phyloP scores from a whole-genome alignment of 164 flowering plant genomes.

The Aristolochia fimbriata region DNA sequence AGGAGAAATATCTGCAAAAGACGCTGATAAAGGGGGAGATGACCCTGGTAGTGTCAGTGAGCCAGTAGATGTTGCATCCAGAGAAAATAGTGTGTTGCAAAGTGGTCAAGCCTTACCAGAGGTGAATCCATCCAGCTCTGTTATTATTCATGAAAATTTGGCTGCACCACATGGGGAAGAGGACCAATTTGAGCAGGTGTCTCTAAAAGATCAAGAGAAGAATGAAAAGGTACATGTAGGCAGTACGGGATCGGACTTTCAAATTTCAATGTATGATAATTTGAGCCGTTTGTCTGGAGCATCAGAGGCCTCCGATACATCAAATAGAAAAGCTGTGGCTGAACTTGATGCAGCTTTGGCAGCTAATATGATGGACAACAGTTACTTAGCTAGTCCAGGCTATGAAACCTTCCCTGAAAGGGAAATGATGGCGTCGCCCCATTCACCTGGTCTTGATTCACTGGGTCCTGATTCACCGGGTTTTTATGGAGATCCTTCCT shows the following conservation, averaged over 20 bases:
- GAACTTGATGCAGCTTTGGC: constrained; percentile 29
- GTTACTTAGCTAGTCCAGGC: constrained; percentile 24
- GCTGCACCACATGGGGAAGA: constrained; percentile 29
- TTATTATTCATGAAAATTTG: constrained; percentile 12
- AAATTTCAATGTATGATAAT: constrained; percentile 28
- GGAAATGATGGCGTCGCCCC: constrained; percentile 24
- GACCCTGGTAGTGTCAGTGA: too few relatives aligned
- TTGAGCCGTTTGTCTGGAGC: constrained; percentile 23
- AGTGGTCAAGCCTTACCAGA: constrained; percentile 14
- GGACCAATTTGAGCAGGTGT: constrained; percentile 73
- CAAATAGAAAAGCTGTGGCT: constrained; percentile 10
- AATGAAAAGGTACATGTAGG: constrained; percentile 16
- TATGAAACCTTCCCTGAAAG: constrained; percentile 19
- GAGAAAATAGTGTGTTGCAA: constrained; percentile 15
- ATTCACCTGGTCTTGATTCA: constrained; percentile 53
- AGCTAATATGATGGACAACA: constrained; percentile 25
- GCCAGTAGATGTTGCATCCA: not conserved
- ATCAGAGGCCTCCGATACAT: constrained; percentile 25
- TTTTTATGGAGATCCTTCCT: constrained; percentile 30
- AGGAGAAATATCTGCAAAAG: too few relatives aligned
- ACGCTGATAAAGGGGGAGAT: too few relatives aligned
- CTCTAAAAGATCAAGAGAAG: constrained; percentile 58
- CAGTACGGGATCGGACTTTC: constrained; percentile 12
- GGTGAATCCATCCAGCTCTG: constrained; percentile 15
- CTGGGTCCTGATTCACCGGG: constrained; percentile 4